Evolutionary conservation across 768 basidiomycete genomes (phyloP).

Genomic region (Russula foetens): DNA sequence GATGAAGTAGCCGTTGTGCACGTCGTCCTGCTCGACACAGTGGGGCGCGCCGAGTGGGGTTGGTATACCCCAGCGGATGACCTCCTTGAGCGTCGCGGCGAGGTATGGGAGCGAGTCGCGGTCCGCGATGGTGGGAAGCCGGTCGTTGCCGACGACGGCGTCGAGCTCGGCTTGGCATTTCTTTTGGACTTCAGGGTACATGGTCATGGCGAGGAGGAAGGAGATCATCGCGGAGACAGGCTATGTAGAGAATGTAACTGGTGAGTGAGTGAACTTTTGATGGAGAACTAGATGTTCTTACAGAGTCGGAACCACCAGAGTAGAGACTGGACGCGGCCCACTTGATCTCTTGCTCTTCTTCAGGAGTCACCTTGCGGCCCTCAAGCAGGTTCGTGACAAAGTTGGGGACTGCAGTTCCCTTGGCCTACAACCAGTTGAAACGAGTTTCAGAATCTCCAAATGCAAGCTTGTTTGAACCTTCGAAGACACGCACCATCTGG

Average conservation of each 20-base stretch:
- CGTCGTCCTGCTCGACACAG: constrained; percentile 28
- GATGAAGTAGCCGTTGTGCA: constrained; percentile 32
- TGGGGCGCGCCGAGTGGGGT: too few species aligned
- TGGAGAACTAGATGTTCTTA: neutral
- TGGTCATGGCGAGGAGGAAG: neutral
- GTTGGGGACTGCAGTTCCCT: constrained; percentile 17
- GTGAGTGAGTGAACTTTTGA: neutral
- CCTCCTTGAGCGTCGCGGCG: neutral
- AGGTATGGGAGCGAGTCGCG: neutral
- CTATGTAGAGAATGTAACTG: neutral
- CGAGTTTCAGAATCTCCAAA: too few species aligned
- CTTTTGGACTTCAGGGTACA: neutral
- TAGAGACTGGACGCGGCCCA: constrained; percentile 23
- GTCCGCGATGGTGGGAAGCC: neutral
- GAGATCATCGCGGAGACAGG: neutral
- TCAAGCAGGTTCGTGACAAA: constrained; percentile 18
- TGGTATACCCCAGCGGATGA: neutral
- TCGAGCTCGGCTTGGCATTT: neutral
- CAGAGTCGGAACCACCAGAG: constrained; percentile 23
- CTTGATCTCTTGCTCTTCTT: constrained; percentile 21
- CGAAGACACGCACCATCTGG: constrained; percentile 11
- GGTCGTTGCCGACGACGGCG: neutral
- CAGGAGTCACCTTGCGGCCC: constrained; percentile 5
- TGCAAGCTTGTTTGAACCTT: too few species aligned
- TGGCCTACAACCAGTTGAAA: too few species aligned